Evolutionary conservation across 2,329 filamentous ascomycete genomes (phyloP).

Genomic region (Diaporthe aspalathi): DNA sequence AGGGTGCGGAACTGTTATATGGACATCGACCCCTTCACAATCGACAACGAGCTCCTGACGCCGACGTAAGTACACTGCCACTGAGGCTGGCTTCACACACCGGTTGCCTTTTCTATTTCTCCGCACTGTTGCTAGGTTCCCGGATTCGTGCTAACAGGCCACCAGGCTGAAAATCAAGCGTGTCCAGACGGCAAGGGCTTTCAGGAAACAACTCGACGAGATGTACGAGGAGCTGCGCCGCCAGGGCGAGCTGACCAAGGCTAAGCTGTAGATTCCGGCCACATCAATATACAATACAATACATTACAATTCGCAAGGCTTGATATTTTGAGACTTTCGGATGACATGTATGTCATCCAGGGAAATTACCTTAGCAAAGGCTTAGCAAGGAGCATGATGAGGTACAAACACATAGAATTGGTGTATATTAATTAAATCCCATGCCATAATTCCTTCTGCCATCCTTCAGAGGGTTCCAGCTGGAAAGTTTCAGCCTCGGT

Average conservation of each 20-base stretch:
- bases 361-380: neutral
- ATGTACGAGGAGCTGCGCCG: constrained; percentile 68
- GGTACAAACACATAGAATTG: neutral
- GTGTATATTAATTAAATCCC: neutral
- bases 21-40: constrained; percentile 88
- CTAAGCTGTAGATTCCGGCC: constrained; percentile 56
- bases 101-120: too few species aligned
- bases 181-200: constrained; percentile 65
- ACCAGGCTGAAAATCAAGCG: constrained; percentile 70
- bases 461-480: too few species aligned
- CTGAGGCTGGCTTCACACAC: neutral
- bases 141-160: constrained; percentile 29
- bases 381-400: neutral
- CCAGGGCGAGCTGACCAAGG: constrained; percentile 50
- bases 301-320: neutral
- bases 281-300: neutral
- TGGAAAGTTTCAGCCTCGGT: neutral
- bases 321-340: neutral
- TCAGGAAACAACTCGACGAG: constrained; percentile 62
- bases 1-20: constrained; percentile 79
- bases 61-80: constrained; percentile 77
- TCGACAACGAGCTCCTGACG: constrained; percentile 91
- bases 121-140: neutral
- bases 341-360: neutral
- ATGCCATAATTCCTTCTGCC: neutral